Conservation (phyloP, 306 rosid genomes). For the Ormosia semicastrata region DNA sequence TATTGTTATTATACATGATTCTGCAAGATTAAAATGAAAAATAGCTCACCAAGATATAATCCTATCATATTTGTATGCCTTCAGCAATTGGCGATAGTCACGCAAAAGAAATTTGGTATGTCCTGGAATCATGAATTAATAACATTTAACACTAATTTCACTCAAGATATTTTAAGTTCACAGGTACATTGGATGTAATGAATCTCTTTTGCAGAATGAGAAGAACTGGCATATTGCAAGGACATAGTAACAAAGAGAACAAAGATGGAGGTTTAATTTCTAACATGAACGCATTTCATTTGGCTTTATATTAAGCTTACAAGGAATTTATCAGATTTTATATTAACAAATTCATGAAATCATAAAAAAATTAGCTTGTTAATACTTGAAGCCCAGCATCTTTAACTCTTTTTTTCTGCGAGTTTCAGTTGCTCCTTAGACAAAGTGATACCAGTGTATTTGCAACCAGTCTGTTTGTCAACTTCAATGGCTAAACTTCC, state of each 20-base stretch:
- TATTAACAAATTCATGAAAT: neutral
- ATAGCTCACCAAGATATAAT: conserved; percentile 83
- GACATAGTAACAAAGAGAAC: neutral
- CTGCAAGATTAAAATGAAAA: neutral
- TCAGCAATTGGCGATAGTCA: conserved; percentile 79
- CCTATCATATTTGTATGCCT: conserved; percentile 59
- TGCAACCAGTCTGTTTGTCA: conserved; percentile 75
- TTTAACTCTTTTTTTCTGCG: conserved; percentile 62
- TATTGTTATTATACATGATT: neutral
- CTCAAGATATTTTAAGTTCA: neutral
- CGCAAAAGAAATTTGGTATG: conserved; percentile 64
- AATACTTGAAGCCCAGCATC: conserved; percentile 80
- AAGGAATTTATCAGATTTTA: neutral
- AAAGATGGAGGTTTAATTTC: neutral
- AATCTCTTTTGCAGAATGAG: neutral
- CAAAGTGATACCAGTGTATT: conserved; percentile 83
- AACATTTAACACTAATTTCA: neutral
- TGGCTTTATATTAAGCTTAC: neutral
- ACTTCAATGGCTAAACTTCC: conserved; percentile 89
- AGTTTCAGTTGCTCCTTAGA: conserved; percentile 76
- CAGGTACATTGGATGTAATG: neutral
- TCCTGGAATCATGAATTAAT: conserved; percentile 46
- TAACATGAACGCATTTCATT: neutral
- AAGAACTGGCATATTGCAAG: neutral
- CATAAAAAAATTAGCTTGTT: neutral